These are phyloP conservation scores for Candida maris DNA, from an alignment of 805 yeast genomes.

Conservation along the genomic window DNA sequence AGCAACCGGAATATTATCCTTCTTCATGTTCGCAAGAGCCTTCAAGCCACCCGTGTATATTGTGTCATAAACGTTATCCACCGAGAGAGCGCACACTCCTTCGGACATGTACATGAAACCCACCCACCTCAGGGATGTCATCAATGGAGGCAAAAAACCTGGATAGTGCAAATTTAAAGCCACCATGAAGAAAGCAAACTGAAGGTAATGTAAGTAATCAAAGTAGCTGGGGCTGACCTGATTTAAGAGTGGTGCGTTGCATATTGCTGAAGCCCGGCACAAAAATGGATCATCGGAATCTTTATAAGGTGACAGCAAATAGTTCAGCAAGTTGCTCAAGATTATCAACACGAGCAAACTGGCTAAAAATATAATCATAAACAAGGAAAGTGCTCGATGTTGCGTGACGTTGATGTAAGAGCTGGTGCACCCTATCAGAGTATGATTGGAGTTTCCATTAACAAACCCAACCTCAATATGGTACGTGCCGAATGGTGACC, in stretches of 20 bases:
- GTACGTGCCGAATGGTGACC: conserved; percentile 44
- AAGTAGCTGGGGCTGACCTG: conserved; percentile 53
- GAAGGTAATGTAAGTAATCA: conserved; percentile 50
- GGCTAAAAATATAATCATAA: conserved; percentile 37
- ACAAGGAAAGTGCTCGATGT: conserved; percentile 34
- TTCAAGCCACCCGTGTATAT: conserved; percentile 39
- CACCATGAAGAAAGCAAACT: conserved; percentile 55
- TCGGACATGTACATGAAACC: conserved; percentile 38
- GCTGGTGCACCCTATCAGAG: conserved; percentile 44
- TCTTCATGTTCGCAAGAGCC: conserved; percentile 32
- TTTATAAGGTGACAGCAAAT: conserved; percentile 51
- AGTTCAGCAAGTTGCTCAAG: conserved; percentile 33
- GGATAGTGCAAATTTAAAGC: conserved; percentile 57
- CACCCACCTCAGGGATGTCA: conserved; percentile 52
- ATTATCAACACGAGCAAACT: conserved; percentile 39
- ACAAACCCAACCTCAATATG: conserved; percentile 39
- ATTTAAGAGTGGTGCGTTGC: conserved; percentile 51
- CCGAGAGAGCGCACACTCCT: conserved; percentile 7
- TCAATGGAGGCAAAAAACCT: conserved; percentile 56
- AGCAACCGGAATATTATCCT: conserved; percentile 5
- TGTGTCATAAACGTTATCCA: conserved; percentile 41
- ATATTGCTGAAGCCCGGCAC: conserved; percentile 52
- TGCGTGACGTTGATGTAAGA: conserved; percentile 49
- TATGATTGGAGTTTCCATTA: conserved; percentile 34
- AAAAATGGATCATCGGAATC: conserved; percentile 54